Conservation (phyloP, 176 grass and related monocot genomes). For the Microstegium vimineum region DNA sequence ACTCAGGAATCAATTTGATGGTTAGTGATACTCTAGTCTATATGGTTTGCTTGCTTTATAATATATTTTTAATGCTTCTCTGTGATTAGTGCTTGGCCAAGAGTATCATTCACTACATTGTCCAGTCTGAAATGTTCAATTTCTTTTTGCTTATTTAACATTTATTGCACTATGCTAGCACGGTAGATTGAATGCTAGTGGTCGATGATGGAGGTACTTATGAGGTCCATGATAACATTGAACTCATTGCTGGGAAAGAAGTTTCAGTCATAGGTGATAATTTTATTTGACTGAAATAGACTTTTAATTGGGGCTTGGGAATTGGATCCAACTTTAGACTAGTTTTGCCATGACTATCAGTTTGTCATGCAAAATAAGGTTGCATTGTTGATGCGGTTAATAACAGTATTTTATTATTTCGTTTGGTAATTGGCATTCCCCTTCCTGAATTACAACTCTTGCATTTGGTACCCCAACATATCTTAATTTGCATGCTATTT, state of each 20-base stretch:
- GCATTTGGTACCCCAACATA: not conserved
- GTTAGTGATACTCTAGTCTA: constrained; percentile 37
- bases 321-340: not conserved
- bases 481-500: not conserved
- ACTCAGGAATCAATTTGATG: constrained; percentile 87
- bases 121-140: not conserved
- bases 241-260: not conserved
- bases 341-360: not conserved
- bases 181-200: not conserved
- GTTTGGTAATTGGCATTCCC: too few species aligned
- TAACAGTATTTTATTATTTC: not conserved
- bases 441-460: too few species aligned
- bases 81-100: not conserved
- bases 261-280: too few species aligned
- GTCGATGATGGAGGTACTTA: not conserved
- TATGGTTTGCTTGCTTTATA: not conserved
- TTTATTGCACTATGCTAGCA: not conserved
- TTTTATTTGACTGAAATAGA: too few species aligned
- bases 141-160: not conserved
- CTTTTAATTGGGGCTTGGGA: not conserved
- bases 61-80: not conserved
- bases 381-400: not conserved
- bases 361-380: not conserved
- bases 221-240: not conserved
- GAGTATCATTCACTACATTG: not conserved